Percentiles rank a stretch among this genome's conserved stretches.
phyloP scores from a whole-genome alignment of 2,329 filamentous ascomycete genomes.

The Botrytis squamosa region DNA sequence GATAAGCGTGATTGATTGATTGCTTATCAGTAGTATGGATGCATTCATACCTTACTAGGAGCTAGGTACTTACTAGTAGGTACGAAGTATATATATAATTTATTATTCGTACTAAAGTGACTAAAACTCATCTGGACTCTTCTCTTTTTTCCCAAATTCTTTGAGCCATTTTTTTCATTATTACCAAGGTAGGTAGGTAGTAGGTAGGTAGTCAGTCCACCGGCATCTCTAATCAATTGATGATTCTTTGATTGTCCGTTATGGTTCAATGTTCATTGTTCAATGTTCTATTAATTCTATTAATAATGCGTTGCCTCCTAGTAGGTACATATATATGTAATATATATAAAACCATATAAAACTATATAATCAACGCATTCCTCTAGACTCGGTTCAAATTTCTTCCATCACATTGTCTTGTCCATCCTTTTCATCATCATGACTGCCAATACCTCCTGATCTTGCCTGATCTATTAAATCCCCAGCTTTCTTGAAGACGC shows the following conservation, averaged over 20 bases:
- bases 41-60: background rate
- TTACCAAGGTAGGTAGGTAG: background rate
- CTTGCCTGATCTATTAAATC: background rate
- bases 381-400: background rate
- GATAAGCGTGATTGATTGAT: conserved; percentile 3
- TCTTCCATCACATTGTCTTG: background rate
- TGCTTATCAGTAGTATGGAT: background rate
- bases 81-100: background rate
- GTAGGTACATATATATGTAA: no score
- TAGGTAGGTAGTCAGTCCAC: background rate
- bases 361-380: background rate
- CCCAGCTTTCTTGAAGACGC: background rate
- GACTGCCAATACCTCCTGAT: background rate
- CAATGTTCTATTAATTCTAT: background rate
- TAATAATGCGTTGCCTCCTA: background rate
- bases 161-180: background rate
- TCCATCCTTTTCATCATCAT: background rate
- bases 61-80: background rate
- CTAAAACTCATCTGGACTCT: background rate
- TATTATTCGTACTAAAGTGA: background rate
- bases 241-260: background rate
- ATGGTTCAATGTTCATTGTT: no score
- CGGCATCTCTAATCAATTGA: background rate
- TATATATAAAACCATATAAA: no score
- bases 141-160: background rate